Evolutionary conservation across 768 basidiomycete species (phyloP).

Genomic region (Scleroderma bovista): DNA sequence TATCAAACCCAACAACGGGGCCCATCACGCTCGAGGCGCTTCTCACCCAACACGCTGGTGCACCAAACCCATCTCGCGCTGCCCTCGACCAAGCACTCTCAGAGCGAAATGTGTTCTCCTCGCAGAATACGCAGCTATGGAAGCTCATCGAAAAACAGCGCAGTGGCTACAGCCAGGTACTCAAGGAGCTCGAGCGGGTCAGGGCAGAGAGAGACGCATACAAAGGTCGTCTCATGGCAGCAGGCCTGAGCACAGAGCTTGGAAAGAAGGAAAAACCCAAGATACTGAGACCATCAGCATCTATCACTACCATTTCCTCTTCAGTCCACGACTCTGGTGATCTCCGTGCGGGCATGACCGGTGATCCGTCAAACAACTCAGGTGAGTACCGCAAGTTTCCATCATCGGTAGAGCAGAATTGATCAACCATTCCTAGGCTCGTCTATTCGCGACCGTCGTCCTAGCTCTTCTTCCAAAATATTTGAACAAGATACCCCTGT

Average conservation of each 20-base stretch:
- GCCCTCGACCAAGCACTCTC: constrained; percentile 74
- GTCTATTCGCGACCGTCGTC: constrained; percentile 18
- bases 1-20: constrained; percentile 21
- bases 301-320: constrained; percentile 18
- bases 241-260: constrained; percentile 37
- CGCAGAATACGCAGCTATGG: constrained; percentile 90
- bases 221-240: constrained; percentile 28
- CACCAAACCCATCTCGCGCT: constrained; percentile 45
- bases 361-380: constrained; percentile 29
- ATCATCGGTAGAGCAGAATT: background rate
- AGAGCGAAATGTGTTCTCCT: constrained; percentile 75
- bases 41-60: constrained; percentile 47
- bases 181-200: constrained; percentile 83
- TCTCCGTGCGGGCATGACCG: constrained; percentile 15
- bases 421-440: background rate
- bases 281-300: constrained; percentile 15
- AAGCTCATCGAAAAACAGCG: constrained; percentile 93
- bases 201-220: constrained; percentile 73
- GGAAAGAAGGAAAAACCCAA: constrained; percentile 21
- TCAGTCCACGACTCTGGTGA: constrained; percentile 14
- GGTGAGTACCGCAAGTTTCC: constrained; percentile 19
- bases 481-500: constrained; percentile 3
- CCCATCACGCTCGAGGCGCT: constrained; percentile 49
- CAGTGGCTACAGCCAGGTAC: constrained; percentile 68
- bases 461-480: constrained; percentile 14